A percentile compares a stretch with the other conserved stretches of the same genome.
phyloP scores from a whole-genome alignment of 2,329 filamentous ascomycete species.

The Monosporascus ibericus region DNA sequence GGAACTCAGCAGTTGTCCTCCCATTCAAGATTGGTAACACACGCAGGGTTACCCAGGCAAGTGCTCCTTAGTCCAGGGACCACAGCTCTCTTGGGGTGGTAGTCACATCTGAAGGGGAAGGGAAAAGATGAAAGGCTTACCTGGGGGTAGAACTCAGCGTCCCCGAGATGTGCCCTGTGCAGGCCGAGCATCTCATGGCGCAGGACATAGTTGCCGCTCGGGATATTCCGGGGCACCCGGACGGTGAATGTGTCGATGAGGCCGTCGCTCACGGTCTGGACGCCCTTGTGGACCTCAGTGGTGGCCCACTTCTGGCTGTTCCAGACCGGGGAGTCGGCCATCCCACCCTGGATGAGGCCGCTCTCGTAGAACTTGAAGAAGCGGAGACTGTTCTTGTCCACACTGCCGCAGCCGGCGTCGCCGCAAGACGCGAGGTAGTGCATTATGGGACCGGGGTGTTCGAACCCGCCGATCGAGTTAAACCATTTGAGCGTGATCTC shows the following conservation, averaged over 20 bases:
- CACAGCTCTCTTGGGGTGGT: too few species aligned
- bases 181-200: slow-evolving; percentile 22
- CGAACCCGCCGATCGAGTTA: slow-evolving; percentile 12
- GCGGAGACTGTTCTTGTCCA: slow-evolving; percentile 23
- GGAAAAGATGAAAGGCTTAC: slow-evolving; percentile 4
- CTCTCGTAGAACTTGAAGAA: slow-evolving; percentile 26
- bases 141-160: slow-evolving; percentile 20
- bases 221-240: slow-evolving; percentile 25
- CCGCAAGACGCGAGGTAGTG: slow-evolving; percentile 30
- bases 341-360: slow-evolving; percentile 20
- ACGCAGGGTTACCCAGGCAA: neutral
- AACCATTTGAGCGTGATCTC: slow-evolving; percentile 21
- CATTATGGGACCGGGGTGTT: slow-evolving; percentile 23
- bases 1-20: slow-evolving; percentile 3
- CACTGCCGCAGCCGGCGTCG: slow-evolving; percentile 22
- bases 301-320: slow-evolving; percentile 39
- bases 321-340: slow-evolving; percentile 31
- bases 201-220: slow-evolving; percentile 17
- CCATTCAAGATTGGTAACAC: neutral
- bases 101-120: too few species aligned
- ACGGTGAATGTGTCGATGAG: slow-evolving; percentile 32
- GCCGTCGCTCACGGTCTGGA: slow-evolving; percentile 40
- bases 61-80: too few species aligned
- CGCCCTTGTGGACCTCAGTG: slow-evolving; percentile 34
- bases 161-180: slow-evolving; percentile 15